Conservation (phyloP, 139 green algal species). For the Marvania coccoides region DNA sequence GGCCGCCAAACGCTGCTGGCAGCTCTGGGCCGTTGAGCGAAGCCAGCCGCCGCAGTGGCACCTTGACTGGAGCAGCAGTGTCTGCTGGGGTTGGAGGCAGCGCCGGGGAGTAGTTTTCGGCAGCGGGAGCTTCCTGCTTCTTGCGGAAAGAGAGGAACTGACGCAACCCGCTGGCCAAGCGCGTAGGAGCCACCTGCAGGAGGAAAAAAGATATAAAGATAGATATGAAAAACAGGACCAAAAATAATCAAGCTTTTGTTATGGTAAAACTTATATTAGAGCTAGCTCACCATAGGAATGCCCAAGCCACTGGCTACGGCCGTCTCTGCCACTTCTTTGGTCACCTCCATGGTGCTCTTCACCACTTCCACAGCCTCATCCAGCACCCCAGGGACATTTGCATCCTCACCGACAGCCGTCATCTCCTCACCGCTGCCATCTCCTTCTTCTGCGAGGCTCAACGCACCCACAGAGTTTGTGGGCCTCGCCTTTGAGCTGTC, state of each 20-base stretch:
- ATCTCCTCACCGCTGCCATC: neutral
- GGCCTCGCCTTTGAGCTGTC: no score
- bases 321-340: neutral
- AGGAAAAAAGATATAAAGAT: no score
- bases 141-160: neutral
- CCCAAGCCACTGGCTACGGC: neutral
- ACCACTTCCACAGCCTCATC: slow-evolving; percentile 3
- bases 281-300: no score
- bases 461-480: no score
- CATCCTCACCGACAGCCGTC: neutral
- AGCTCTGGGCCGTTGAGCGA: slow-evolving; percentile 51
- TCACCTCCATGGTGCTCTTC: neutral
- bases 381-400: no score
- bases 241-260: no score
- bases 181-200: no score
- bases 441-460: neutral
- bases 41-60: slow-evolving; percentile 43
- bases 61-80: slow-evolving; percentile 1
- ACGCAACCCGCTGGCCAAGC: neutral
- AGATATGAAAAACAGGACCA: no score
- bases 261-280: no score
- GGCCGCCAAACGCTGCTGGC: slow-evolving; percentile 30
- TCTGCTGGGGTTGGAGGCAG: neutral
- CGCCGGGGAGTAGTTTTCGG: neutral
- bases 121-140: neutral